Base-by-base conservation (phyloP, 345 rosid species). In the Pistacia vera region DNA sequence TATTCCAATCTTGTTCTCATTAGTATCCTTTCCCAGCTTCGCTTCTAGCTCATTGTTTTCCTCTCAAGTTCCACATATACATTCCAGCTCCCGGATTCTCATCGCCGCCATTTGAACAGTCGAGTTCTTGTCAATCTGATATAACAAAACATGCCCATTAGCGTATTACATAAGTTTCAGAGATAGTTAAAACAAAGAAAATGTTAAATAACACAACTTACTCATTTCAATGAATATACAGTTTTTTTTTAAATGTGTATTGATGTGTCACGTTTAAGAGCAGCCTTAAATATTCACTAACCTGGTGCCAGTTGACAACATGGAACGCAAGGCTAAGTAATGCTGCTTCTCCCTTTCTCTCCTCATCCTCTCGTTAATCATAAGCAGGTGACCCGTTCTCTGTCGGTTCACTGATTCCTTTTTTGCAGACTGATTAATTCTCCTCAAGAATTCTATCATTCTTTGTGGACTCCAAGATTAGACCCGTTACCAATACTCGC, bases 341-440 rank as follows among this genome's bases (percentile, higher is more conserved):
- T 83, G 82, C 13, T 79, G 75, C 83, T 80, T 90, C 84, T 92
- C 96, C 82, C 57, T 88, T 75, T 80, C 85, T 81, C 98, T 85
- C 69, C 98, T 88, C 66, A 78, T 62, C 81, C 98, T 84, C 76
- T 94, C 98, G 63, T 82, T 88, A 83, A 92, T 62, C 91, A 79
- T 87, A 72, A 88, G 97, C 8, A 75, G 81, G 68, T 78, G 74
- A 55, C 84, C 66, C 89, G 83, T 2, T 81, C 80, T 54, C 81
- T 80, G 46, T 74, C 88, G 77, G 64, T 14, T 86, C 25, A 44
- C 71, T 38, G 63, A 56, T 41, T 48, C 75, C 55, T 9, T 48
- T 73, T 30, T 61, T 54, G 56, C 51, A 10, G 73, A 67, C 84
- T 85, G 79, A 68, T 7, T 41, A 41, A 49, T 85, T 68, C 82